A percentile compares a stretch with the other conserved stretches of the same genome.
Conservation (phyloP, 2,329 filamentous ascomycete genomes). For the Spiromastix sp. region DNA sequence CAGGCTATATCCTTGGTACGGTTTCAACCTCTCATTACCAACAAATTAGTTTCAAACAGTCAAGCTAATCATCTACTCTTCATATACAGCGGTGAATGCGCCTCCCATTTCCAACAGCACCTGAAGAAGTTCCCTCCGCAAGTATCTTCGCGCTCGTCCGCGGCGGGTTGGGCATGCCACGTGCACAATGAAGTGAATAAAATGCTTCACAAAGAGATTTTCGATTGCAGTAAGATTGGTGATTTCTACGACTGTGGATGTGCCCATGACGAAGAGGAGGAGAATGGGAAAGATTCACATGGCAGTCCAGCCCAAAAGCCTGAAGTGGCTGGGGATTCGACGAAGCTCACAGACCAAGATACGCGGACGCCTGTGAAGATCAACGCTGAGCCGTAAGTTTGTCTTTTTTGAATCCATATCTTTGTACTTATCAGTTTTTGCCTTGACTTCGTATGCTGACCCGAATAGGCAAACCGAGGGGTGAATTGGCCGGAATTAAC, state of each 20-base stretch:
- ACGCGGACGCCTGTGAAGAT: constrained; percentile 11
- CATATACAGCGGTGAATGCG: constrained; percentile 49
- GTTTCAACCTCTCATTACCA: background rate
- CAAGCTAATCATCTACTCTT: background rate
- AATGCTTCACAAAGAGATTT: constrained; percentile 49
- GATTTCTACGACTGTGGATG: constrained; percentile 60
- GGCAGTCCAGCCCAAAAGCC: background rate
- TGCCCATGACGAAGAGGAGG: constrained; percentile 41
- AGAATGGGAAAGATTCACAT: constrained; percentile 2
- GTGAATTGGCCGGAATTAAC: too few species aligned
- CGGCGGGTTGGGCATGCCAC: constrained; percentile 57
- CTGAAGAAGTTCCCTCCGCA: constrained; percentile 54
- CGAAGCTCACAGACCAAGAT: constrained; percentile 5
- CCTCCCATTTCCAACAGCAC: constrained; percentile 51
- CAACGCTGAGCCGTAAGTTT: constrained; percentile 11
- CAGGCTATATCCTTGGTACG: constrained; percentile 53
- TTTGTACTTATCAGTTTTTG: too few species aligned
- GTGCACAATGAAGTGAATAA: constrained; percentile 58
- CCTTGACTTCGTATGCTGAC: too few species aligned
- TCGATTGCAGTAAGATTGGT: constrained; percentile 55
- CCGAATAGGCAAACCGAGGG: too few species aligned
- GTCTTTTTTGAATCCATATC: too few species aligned
- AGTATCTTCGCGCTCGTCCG: constrained; percentile 49
- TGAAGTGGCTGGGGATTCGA: background rate
- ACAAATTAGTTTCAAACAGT: background rate